Evolutionary conservation across 1,284 basidiomycete genomes (phyloP).

Genomic region (Trametes sp.): DNA sequence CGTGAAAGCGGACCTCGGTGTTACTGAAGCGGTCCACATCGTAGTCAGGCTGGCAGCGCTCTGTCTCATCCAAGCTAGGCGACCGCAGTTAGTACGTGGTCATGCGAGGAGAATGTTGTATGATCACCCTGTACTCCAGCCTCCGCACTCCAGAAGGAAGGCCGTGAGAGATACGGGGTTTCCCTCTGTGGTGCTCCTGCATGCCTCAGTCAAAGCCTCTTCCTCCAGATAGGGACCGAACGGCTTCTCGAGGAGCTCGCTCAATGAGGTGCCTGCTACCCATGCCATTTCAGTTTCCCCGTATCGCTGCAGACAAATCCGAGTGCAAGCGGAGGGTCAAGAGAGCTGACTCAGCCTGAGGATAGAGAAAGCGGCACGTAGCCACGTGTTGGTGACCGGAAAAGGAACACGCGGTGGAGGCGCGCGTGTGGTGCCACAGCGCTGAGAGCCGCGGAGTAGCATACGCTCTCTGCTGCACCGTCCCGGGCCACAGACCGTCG

Average conservation of each 20-base stretch:
- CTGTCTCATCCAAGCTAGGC: conserved; percentile 35
- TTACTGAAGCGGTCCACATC: conserved; percentile 11
- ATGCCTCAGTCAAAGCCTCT: conserved; percentile 33
- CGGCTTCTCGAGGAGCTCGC: conserved; percentile 35
- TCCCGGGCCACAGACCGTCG: neutral
- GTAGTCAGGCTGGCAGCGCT: conserved; percentile 24
- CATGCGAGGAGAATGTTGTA: neutral
- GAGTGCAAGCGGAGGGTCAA: too few relatives aligned
- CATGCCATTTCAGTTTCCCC: neutral
- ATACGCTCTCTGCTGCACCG: neutral
- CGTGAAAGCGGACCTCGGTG: conserved; percentile 51
- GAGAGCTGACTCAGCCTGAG: too few relatives aligned
- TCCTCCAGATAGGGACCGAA: conserved; percentile 43
- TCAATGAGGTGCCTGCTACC: neutral
- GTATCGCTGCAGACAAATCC: too few relatives aligned
- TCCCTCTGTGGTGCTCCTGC: conserved; percentile 29
- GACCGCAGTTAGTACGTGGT: too few relatives aligned
- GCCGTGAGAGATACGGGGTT: conserved; percentile 32
- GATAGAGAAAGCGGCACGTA: too few relatives aligned
- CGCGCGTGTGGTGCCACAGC: conserved; percentile 4
- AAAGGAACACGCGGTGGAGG: neutral
- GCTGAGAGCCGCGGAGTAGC: neutral
- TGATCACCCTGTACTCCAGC: conserved; percentile 37
- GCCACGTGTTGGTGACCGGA: conserved; percentile 21
- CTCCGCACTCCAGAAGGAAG: conserved; percentile 35